Evolutionary conservation across 1,284 basidiomycete species (phyloP), one percentile per base, ranked within the genome.

Genomic region (Marasmius oreades): DNA sequence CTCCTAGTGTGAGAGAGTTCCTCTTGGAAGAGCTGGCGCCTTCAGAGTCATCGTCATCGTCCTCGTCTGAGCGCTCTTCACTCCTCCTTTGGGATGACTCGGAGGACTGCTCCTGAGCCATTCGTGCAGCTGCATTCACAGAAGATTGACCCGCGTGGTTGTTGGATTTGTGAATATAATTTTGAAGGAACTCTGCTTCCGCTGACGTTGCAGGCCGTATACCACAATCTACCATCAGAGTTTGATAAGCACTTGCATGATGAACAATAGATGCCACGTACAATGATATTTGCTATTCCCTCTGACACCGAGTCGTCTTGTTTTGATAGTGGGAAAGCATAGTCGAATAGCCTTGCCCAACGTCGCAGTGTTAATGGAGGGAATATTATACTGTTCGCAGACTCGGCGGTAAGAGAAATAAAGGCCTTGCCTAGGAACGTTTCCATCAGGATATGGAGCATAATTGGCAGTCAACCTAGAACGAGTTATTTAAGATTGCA

Each of bases 271-370:
- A 24, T 59, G 61, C 64, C 61, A 81, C 86, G 67, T 64, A 92
- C 90, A 93, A 71, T 93, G 92, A 75, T 93, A 93, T 78, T 93
- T 93, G 75, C 86, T 93, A 76, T 95, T 94, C 55, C 93, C 93
- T 69, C 93, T 78, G 56, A 93, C 92, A 57, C 93, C 93, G 57
- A 96, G 73, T 57, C 94, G 86, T 63, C 94, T 81, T 46, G 93
- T 96, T 80, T 93, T 94, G 81, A 97, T 94, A 62, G 89, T 90
- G 46, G 92, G 92, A 75, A 93, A 97, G 71, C 92, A 93, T 56
- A 91, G 83, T 60, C 93, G 81, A 66, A 97, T 94, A 51, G 93
- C 93, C 74, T 97, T 96, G 61, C 93, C 93, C 64, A 96, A 81
- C 4, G 93, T 94, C 59, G 94, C 93, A 43, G 93, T 93, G 77